These are phyloP conservation scores for Lachancea mirantina DNA, from an alignment of 805 yeast genomes.

Conservation along the genomic window DNA sequence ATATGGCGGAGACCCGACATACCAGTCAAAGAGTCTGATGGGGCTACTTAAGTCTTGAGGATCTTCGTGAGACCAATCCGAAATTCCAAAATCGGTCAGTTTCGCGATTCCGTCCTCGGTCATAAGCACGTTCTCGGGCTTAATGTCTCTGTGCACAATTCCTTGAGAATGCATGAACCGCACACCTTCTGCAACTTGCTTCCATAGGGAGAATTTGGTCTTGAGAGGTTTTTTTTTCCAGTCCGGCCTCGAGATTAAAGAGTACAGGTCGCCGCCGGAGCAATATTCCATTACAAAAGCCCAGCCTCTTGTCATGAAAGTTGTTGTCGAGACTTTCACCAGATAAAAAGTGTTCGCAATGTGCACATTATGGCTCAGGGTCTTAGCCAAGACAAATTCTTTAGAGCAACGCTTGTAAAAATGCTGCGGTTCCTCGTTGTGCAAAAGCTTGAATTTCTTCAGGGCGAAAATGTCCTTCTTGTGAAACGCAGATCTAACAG, in stretches of 20 bases:
- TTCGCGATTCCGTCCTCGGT: constrained; percentile 55
- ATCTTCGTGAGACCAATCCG: constrained; percentile 52
- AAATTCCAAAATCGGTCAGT: constrained; percentile 71
- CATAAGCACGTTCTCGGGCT: constrained; percentile 66
- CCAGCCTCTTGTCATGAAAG: constrained; percentile 59
- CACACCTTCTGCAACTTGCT: constrained; percentile 58
- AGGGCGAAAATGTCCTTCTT: constrained; percentile 49
- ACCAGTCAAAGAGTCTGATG: constrained; percentile 34
- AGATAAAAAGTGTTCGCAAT: constrained; percentile 50
- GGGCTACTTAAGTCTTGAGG: constrained; percentile 44
- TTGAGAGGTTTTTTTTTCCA: constrained; percentile 47
- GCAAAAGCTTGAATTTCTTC: constrained; percentile 54
- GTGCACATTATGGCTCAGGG: constrained; percentile 50
- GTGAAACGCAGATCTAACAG: constrained; percentile 32
- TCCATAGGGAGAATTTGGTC: constrained; percentile 61
- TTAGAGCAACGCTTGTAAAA: constrained; percentile 58
- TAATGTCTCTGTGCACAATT: constrained; percentile 64
- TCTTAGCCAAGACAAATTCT: constrained; percentile 57
- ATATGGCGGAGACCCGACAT: constrained; percentile 77
- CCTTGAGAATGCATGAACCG: constrained; percentile 58
- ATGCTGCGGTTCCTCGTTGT: constrained; percentile 54
- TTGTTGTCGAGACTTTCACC: constrained; percentile 50
- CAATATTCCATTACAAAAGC: constrained; percentile 66
- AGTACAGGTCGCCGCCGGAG: constrained; percentile 54
- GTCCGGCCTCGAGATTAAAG: constrained; percentile 45